Base-by-base conservation (phyloP, 208 protist species). In the Trypanosoma lewisi region DNA sequence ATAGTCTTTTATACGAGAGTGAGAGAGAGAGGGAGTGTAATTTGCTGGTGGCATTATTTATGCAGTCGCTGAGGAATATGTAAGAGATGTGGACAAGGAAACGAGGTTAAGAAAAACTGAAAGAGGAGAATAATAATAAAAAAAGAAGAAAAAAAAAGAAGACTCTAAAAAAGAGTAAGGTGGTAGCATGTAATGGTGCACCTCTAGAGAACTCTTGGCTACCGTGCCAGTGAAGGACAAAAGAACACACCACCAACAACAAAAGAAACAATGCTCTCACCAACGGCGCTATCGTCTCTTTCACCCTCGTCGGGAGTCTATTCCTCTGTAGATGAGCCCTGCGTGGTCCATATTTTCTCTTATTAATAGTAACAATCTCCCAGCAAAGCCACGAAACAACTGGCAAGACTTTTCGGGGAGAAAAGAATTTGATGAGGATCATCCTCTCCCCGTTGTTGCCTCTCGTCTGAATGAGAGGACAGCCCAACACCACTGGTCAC, bases 261-360 rank as follows among this genome's bases (percentile, higher is more conserved):
- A 25, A 30, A 30, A 51, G n/a, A 19, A 51, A 51, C 21, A 51
- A 51, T 86, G 80, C 21, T 86, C n/a, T 70, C 44, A 5, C 50
- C 27, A 23, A 78, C 66, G 7, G 3, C 80, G 89, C 16, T 70
- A 91, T 62, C 79, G 82, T 19, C 84, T 91, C n/a, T 95, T 93
- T 57, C 63, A 91, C 37, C 76, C 79, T 2, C 59, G 75, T 17
- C 78, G 85, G 25, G 80, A 95, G 65, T 67, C 58, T 6, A 73
- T 90, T 45, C 85, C 84, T 5, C 75, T 94, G 12, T 83, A 94
- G 59, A 90, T 89, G 57, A 88, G 80, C 63, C 77, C 86, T 0
- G 78, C 75, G 7, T 87, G 91, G 63, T 78, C 76, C 16, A 83
- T 94, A 41, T 96, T 96, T 48, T 87, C 91, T n/a, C 83, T 96